phyloP scores from a whole-genome alignment of 1,139 yeast species.

The Candida sp. region DNA sequence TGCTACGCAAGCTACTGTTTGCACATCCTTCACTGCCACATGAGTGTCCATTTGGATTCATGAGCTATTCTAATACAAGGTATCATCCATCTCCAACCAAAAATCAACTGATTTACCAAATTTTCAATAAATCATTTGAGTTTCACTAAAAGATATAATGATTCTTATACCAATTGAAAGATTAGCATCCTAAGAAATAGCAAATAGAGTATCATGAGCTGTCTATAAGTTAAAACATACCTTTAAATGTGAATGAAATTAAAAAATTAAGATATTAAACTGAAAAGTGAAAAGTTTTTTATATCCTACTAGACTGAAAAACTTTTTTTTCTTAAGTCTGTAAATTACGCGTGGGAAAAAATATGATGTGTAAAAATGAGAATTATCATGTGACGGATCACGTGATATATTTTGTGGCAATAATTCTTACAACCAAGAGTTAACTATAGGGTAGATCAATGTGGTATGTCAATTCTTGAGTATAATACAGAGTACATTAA shows the following conservation, averaged over 20 bases:
- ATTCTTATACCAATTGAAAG: conserved; percentile 13
- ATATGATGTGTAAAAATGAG: neutral
- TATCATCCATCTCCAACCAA: conserved; percentile 26
- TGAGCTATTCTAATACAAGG: conserved; percentile 24
- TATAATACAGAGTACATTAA: conserved; percentile 4
- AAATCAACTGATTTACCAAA: conserved; percentile 1
- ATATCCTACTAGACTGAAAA: neutral
- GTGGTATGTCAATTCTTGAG: conserved; percentile 1
- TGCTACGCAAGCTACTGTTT: neutral
- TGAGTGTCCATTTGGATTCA: conserved; percentile 41
- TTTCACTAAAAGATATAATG: conserved; percentile 2
- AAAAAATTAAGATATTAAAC: conserved; percentile 1
- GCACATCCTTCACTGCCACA: conserved; percentile 18
- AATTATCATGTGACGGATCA: neutral
- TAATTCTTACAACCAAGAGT: too few relatives aligned
- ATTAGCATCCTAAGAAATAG: conserved; percentile 5
- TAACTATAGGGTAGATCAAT: neutral
- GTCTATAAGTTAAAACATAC: conserved; percentile 27
- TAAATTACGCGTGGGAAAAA: neutral
- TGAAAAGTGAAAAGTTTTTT: conserved; percentile 8
- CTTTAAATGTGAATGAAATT: conserved; percentile 8
- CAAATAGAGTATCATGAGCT: conserved; percentile 19
- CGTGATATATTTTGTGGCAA: neutral
- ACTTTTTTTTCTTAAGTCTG: neutral
- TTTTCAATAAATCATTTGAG: neutral